Base-by-base conservation (phyloP, 331 rosid genomes). In the Cydonia oblonga region DNA sequence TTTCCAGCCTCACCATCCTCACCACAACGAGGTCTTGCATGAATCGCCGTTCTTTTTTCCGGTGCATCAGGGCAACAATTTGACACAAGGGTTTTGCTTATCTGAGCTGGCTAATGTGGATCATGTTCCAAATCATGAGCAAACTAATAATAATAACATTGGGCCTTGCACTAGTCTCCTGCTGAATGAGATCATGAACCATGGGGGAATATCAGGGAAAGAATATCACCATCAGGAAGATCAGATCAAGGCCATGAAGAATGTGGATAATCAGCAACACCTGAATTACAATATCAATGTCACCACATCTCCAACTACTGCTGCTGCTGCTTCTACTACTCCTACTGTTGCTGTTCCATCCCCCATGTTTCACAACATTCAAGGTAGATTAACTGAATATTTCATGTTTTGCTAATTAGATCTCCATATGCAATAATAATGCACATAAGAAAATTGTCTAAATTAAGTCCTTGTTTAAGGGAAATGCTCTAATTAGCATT, bases 11-110 rank as follows among this genome's bases (percentile, higher is more conserved):
- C 78, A 53, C 9, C 66, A 60, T 23, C 62, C 25, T 23, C 62
- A 25, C 42, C 63, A n/a, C 35, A 71, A 60, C 7, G 90, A 80
- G 12, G 53, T 80, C 69, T 22, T 80, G 24, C 82, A 79, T 3
- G 96, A 89, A 42, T 33, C 65, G 14, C 77, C 86, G n/a, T 90
- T 84, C 82, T 83, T 89, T 83, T 90, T 86, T 62, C 93, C 96
- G 0, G 52, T 74, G 84, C 84, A 82, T 20, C 78, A 28, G 44
- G 5, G 54, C 66, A 18, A 3, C 16, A 65, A 44, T 42, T 61
- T 70, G 3, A 33, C 82, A 38, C 97, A 89, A 83, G 96, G 92
- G n/a, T 81, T 92, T 86, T 84, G 85, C 77, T 89, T 89, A 69
- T 86, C 97, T 19, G 92, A 93, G 72, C 90, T 88, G 4, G 80